These are phyloP conservation scores for Colletotrichum sp. DNA, from an alignment of 2,329 filamentous ascomycete genomes.

Conservation along the genomic window DNA sequence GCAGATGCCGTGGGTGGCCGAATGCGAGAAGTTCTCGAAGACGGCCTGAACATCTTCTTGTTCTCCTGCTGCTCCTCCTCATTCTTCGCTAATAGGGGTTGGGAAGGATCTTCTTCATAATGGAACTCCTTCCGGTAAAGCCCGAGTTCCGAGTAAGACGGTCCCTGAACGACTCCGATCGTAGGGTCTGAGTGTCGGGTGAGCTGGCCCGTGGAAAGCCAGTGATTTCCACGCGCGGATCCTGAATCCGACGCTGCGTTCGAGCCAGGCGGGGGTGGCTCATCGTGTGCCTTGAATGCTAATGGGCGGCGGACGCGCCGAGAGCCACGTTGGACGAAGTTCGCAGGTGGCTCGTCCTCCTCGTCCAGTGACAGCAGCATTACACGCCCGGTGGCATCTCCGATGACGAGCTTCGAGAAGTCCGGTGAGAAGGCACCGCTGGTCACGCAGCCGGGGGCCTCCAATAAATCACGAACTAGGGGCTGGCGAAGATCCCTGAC, in stretches of 20 bases:
- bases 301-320: slow-evolving; percentile 49
- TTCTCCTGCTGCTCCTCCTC: slow-evolving; percentile 51
- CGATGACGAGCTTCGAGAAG: slow-evolving; percentile 58
- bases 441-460: slow-evolving; percentile 61
- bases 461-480: slow-evolving; percentile 58
- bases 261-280: slow-evolving; percentile 44
- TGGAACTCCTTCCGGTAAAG: slow-evolving; percentile 57
- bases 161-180: slow-evolving; percentile 62
- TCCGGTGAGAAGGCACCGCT: slow-evolving; percentile 65
- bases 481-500: slow-evolving; percentile 49
- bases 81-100: slow-evolving; percentile 49
- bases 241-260: slow-evolving; percentile 27
- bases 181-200: slow-evolving; percentile 46
- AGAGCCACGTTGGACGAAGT: slow-evolving; percentile 33
- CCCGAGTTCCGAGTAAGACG: slow-evolving; percentile 49
- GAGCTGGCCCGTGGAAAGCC: slow-evolving; percentile 47
- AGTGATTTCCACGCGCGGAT: slow-evolving; percentile 30
- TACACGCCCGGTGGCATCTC: slow-evolving; percentile 66
- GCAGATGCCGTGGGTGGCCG: background rate
- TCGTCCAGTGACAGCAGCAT: slow-evolving; percentile 59
- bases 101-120: slow-evolving; percentile 42
- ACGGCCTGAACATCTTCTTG: slow-evolving; percentile 23
- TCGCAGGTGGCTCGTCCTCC: slow-evolving; percentile 36
- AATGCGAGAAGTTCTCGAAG: slow-evolving; percentile 6
- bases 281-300: slow-evolving; percentile 55